Evolutionary conservation across 352 stramenopile genomes (phyloP).

Genomic region (Globisporangium nagaii): DNA sequence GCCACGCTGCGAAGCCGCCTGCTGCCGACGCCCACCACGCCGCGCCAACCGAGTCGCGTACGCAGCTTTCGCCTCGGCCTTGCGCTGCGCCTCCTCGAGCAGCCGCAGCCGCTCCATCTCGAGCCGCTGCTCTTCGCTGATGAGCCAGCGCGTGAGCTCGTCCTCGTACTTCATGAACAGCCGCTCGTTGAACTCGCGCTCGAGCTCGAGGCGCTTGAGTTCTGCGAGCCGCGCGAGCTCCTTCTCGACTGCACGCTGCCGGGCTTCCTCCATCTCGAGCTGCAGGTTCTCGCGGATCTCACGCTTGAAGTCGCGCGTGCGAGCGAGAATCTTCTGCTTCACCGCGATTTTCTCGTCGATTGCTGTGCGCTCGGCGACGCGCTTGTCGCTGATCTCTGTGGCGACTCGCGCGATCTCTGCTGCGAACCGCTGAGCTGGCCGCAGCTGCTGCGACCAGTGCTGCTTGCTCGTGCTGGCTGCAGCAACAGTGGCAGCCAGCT

Average conservation of each 20-base stretch:
- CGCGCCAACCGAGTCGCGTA: slow-evolving; percentile 49
- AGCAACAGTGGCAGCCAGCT: no score
- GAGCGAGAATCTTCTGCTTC: slow-evolving; percentile 20
- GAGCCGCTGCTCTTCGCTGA: slow-evolving; percentile 37
- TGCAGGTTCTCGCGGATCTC: slow-evolving; percentile 52
- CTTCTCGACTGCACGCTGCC: slow-evolving; percentile 43
- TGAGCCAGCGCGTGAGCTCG: slow-evolving; percentile 53
- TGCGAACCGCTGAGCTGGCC: slow-evolving; percentile 33
- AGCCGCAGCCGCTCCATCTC: slow-evolving; percentile 30
- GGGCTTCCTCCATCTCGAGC: slow-evolving; percentile 59
- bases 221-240: slow-evolving; percentile 37
- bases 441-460: not conserved
- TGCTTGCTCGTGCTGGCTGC: no score
- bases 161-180: slow-evolving; percentile 72
- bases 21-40: slow-evolving; percentile 49
- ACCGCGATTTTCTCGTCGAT: slow-evolving; percentile 15
- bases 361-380: not conserved
- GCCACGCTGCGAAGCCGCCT: slow-evolving; percentile 13
- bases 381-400: slow-evolving; percentile 7
- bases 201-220: slow-evolving; percentile 25
- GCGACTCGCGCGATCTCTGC: slow-evolving; percentile 14
- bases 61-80: slow-evolving; percentile 42
- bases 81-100: slow-evolving; percentile 31
- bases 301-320: slow-evolving; percentile 46
- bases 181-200: slow-evolving; percentile 45